These are phyloP conservation scores for Cytospora paraplurivora DNA, from an alignment of 2,329 filamentous ascomycete genomes.

Conservation along the genomic window DNA sequence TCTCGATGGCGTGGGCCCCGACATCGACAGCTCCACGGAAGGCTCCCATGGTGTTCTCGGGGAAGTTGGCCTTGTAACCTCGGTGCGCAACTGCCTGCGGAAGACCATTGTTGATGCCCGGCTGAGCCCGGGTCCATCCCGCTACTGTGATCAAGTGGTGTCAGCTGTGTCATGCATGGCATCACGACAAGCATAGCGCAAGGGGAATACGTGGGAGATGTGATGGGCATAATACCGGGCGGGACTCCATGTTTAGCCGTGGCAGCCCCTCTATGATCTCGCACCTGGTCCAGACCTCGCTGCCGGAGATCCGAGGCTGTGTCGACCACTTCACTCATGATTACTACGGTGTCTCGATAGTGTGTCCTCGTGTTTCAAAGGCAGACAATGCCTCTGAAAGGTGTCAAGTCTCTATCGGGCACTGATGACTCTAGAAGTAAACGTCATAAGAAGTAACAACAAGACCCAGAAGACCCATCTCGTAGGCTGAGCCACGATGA, in stretches of 20 bases:
- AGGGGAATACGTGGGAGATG: neutral
- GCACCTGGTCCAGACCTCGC: conserved; percentile 3
- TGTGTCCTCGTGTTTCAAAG: neutral
- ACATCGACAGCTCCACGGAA: conserved; percentile 73
- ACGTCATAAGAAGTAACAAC: neutral
- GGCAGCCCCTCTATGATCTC: neutral
- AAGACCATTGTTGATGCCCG: conserved; percentile 37
- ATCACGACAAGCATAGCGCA: neutral
- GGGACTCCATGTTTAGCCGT: conserved; percentile 19
- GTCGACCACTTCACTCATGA: conserved; percentile 1
- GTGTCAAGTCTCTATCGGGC: neutral
- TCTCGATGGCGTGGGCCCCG: conserved; percentile 82
- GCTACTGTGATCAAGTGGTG: neutral
- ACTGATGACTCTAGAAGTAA: neutral
- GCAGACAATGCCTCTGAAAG: neutral
- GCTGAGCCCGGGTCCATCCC: conserved; percentile 15
- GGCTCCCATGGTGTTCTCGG: conserved; percentile 84
- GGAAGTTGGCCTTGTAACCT: conserved; percentile 74
- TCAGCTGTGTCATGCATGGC: neutral
- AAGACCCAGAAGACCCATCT: neutral
- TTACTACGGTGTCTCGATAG: neutral
- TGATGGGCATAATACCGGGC: conserved; percentile 14
- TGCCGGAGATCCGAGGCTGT: conserved; percentile 9
- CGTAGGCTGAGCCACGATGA: neutral
- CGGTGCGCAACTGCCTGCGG: conserved; percentile 79